Percentiles rank a stretch among this genome's conserved stretches.
Conservation (phyloP, 257 asterid genomes). For the Sherardia arvensis region DNA sequence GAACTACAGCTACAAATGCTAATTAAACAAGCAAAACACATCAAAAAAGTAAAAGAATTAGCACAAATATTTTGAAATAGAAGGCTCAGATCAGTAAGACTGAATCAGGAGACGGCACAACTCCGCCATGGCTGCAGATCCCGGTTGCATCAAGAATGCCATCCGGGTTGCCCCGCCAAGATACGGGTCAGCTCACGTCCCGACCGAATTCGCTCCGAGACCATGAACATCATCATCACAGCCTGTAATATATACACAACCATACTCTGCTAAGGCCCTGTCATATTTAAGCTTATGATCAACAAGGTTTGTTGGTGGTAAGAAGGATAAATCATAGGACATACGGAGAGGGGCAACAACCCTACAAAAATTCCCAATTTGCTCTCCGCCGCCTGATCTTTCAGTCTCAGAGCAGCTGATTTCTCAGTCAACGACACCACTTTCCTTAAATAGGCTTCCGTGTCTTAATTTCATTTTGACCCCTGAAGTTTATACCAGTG, state of each 20-base stretch:
- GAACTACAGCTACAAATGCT: too few species aligned
- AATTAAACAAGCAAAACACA: too few species aligned
- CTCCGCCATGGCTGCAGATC: constrained; percentile 28
- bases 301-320: background rate
- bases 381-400: constrained; percentile 8
- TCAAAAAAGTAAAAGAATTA: too few species aligned
- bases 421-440: background rate
- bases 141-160: too few species aligned
- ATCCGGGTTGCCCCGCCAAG: constrained; percentile 43
- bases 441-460: background rate
- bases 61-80: too few species aligned
- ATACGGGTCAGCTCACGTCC: constrained; percentile 21
- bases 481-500: background rate
- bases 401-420: background rate
- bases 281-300: too few species aligned
- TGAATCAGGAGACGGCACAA: constrained; percentile 9
- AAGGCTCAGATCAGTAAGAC: constrained; percentile 26
- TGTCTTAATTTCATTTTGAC: background rate
- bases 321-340: constrained; percentile 5
- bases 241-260: too few species aligned
- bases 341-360: constrained; percentile 5
- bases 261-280: too few species aligned
- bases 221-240: constrained; percentile 3
- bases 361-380: constrained; percentile 5
- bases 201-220: constrained; percentile 4